Evolutionary conservation across 2,329 filamentous ascomycete genomes (phyloP), one percentile per base, ranked within the genome.

Genomic region (Ophiocordyceps sinensis): DNA sequence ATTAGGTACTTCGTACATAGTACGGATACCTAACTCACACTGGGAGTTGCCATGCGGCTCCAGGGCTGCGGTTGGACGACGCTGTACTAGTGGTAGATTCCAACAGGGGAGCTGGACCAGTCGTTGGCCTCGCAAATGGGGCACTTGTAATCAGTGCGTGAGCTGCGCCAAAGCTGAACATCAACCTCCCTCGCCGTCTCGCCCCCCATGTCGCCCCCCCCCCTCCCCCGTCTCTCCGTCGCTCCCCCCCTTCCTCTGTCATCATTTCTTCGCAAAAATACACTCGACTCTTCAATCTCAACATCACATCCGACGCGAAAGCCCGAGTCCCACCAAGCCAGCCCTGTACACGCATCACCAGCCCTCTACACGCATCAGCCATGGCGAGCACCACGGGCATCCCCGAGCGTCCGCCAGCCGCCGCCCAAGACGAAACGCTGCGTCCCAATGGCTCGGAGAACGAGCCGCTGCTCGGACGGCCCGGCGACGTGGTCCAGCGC

Each of bases 381-480:
- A 86, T 86, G 82, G 73, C 80, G 28, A 84, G 79, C 45, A 71
- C 77, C 41, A 80, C 79, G 30, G 78, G 77, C 41, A 73, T 82
- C 43, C 79, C 80, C 21, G 68, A 79, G 50, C 59, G 60, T 35
- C 60, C 46, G 36, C 55, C 45, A 50, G 52, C 44, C n/a, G 37
- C 49, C 19, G 48, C 44, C 11, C 45, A 45, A 30, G 37, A 44
- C 23, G 51, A 50, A 29, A 50, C 26, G n/a, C 23, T 10, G 10
- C 32, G 45, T 34, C 36, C 42, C 17, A 60, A 60, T 31, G 46
- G 45, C 10, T 43, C 54, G 36, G 64, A 67, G 49, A 57, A 53
- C 23, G 65, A 67, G 47, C 67, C 66, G 28, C 58, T 71, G 10
- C 63, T 70, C 13, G 67, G 67, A 34, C 66, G 70, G 39, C 70